Conservation (phyloP, 2,329 filamentous ascomycete species). For the Aspergillus caelatus region DNA sequence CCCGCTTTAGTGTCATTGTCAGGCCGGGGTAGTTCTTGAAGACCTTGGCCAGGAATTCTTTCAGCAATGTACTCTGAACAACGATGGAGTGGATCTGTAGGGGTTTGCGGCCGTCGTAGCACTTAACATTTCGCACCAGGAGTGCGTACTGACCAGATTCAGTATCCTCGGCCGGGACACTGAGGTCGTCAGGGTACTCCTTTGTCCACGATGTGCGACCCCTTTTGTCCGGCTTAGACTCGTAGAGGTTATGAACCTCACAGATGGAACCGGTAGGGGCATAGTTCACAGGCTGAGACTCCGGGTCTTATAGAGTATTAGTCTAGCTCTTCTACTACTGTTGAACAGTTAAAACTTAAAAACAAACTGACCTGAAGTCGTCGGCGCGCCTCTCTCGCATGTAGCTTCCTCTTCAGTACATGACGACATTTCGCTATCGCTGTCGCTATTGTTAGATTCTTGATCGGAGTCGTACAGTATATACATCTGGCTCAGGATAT, state of each 20-base stretch:
- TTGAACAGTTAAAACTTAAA: not conserved
- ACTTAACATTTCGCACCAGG: conserved; percentile 61
- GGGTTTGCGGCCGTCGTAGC: conserved; percentile 61
- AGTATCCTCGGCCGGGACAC: conserved; percentile 62
- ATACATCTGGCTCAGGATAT: no score
- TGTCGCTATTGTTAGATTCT: not conserved
- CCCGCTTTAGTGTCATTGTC: conserved; percentile 59
- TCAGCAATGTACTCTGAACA: conserved; percentile 65
- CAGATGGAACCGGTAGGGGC: conserved; percentile 34
- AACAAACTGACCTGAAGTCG: not conserved
- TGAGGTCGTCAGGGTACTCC: conserved; percentile 57
- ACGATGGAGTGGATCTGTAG: conserved; percentile 65
- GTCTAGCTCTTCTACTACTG: not conserved
- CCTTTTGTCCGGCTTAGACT: conserved; percentile 54
- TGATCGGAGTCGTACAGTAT: not conserved
- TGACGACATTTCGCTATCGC: not conserved
- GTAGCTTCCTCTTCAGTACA: not conserved
- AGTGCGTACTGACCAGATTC: conserved; percentile 65
- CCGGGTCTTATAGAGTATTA: not conserved
- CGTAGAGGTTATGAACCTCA: conserved; percentile 53
- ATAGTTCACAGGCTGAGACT: conserved; percentile 2
- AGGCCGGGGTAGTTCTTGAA: conserved; percentile 64
- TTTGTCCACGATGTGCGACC: conserved; percentile 60
- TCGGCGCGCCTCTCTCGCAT: not conserved
- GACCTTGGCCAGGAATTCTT: conserved; percentile 58